phyloP scores from a whole-genome alignment of 169 alveolate species.

The Perkinsus olseni region DNA sequence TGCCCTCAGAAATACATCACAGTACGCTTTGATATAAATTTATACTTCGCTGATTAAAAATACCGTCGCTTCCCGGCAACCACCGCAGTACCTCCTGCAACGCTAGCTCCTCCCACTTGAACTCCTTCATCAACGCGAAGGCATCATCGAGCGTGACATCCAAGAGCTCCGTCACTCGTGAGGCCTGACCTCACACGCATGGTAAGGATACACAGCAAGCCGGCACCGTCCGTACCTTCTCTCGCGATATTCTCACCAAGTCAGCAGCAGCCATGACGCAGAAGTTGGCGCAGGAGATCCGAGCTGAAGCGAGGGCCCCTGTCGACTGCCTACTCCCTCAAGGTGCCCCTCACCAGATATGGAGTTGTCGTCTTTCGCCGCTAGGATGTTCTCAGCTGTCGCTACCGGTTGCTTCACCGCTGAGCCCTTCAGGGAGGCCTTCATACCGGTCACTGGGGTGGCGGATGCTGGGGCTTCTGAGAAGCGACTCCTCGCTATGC shows the following conservation, averaged over 20 bases:
- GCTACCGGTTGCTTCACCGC: neutral
- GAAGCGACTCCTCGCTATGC: too few species aligned
- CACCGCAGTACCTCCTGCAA: constrained; percentile 27
- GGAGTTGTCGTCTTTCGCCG: neutral
- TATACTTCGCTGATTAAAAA: too few species aligned
- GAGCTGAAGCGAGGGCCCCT: neutral
- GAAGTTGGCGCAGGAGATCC: neutral
- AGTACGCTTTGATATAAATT: too few species aligned
- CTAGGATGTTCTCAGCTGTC: neutral
- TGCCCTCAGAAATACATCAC: too few species aligned
- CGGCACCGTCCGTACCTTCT: neutral
- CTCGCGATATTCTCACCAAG: neutral
- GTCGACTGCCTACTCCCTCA: neutral
- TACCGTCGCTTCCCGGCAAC: too few species aligned
- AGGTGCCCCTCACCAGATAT: neutral
- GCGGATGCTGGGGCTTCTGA: neutral
- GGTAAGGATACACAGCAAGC: neutral
- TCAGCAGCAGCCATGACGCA: neutral
- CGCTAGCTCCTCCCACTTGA: constrained; percentile 52
- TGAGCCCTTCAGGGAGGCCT: neutral
- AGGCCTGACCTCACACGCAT: neutral
- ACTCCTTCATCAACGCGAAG: constrained; percentile 35
- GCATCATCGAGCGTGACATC: constrained; percentile 41
- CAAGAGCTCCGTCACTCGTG: constrained; percentile 29
- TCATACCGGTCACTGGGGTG: neutral